Conservation (phyloP, 306 rosid genomes). For the Cajanus cajan region DNA sequence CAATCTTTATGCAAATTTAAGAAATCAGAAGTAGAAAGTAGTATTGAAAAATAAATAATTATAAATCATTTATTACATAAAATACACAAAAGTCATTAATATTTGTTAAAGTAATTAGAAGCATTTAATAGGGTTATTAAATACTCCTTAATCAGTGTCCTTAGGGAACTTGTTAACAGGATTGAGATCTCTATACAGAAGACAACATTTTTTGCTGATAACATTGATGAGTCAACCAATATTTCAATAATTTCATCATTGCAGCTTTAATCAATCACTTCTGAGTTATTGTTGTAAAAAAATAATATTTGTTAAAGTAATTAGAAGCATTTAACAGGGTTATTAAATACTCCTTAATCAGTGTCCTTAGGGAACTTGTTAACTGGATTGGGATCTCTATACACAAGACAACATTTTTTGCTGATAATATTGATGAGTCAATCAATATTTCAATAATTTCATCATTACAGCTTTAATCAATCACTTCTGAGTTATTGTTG, state of each 20-base stretch:
- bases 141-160: neutral
- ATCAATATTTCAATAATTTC: neutral
- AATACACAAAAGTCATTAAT: neutral
- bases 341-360: neutral
- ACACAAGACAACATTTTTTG: slow-evolving; percentile 23
- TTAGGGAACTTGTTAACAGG: neutral
- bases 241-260: neutral
- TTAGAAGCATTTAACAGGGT: neutral
- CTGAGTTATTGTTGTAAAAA: neutral
- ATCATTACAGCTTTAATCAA: neutral
- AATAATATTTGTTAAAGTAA: neutral
- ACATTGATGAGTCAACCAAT: neutral
- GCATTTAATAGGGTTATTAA: neutral
- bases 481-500: neutral
- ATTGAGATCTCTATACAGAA: slow-evolving; percentile 13
- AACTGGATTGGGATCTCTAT: neutral
- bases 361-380: neutral
- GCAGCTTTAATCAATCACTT: neutral
- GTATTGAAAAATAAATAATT: neutral
- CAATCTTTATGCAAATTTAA: neutral
- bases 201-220: slow-evolving; percentile 11
- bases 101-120: neutral
- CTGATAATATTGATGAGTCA: neutral
- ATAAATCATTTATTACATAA: neutral
- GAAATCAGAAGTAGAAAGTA: neutral